phyloP scores from a whole-genome alignment of 1,139 yeast genomes.

The Suhomyces bolitotheri region DNA sequence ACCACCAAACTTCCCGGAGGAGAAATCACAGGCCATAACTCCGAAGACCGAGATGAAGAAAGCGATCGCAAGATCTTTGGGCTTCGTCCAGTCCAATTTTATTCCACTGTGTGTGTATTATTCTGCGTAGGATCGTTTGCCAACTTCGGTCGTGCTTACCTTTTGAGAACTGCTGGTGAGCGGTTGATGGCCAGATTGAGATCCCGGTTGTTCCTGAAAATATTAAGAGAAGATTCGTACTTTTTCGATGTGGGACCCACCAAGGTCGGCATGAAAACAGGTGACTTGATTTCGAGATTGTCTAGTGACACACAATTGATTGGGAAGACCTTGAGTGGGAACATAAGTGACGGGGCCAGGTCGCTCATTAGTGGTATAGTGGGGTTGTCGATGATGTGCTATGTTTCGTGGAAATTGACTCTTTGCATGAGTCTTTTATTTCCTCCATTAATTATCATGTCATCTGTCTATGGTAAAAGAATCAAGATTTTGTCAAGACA shows the following conservation, averaged over 20 bases:
- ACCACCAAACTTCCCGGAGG: conserved; percentile 19
- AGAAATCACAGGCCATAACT: not conserved
- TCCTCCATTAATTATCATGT: conserved; percentile 79
- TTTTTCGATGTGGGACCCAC: conserved; percentile 80
- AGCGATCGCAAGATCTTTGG: conserved; percentile 30
- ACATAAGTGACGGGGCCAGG: conserved; percentile 87
- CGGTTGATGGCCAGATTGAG: conserved; percentile 81
- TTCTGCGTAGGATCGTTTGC: conserved; percentile 72
- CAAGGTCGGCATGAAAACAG: conserved; percentile 63
- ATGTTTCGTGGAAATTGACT: conserved; percentile 79
- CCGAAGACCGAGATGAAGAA: not conserved
- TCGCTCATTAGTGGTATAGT: conserved; percentile 77
- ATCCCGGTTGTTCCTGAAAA: conserved; percentile 70
- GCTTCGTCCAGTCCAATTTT: conserved; percentile 35
- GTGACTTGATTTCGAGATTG: conserved; percentile 85
- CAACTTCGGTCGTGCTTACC: conserved; percentile 75
- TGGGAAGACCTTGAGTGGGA: conserved; percentile 82
- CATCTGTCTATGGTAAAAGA: conserved; percentile 75
- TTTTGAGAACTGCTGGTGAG: conserved; percentile 80
- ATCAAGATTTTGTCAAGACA: conserved; percentile 73
- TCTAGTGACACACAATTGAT: conserved; percentile 91
- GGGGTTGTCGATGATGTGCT: conserved; percentile 84
- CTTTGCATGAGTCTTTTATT: conserved; percentile 72
- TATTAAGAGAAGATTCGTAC: conserved; percentile 84
- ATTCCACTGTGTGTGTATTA: conserved; percentile 42